Conservation (phyloP, 257 asterid species). For the Scutellaria baicalensis region DNA sequence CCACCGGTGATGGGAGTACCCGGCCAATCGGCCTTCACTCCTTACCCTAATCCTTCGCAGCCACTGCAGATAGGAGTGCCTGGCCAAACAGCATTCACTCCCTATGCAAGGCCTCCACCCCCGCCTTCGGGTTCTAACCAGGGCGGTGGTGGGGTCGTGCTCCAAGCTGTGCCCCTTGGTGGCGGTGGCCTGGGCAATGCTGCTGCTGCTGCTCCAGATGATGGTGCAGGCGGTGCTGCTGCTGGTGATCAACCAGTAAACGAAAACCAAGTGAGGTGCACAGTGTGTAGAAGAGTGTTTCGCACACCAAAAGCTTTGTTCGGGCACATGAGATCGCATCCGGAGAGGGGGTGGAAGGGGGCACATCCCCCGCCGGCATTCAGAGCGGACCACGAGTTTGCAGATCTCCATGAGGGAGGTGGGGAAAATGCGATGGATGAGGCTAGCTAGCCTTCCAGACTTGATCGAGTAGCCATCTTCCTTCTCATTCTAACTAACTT, state of each 20-base stretch:
- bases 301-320: constrained; percentile 12
- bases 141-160: background rate
- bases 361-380: constrained; percentile 29
- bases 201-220: no score
- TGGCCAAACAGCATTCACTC: background rate
- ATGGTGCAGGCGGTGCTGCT: background rate
- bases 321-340: constrained; percentile 39
- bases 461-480: no score
- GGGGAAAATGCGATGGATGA: no score
- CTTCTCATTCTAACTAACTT: no score
- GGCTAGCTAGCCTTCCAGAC: no score
- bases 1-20: constrained; percentile 11
- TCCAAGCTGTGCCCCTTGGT: background rate
- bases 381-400: constrained; percentile 26
- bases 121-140: background rate
- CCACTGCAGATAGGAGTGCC: no score
- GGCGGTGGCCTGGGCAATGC: background rate
- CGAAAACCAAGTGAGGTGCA: background rate
- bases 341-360: constrained; percentile 29
- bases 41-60: no score
- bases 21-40: constrained; percentile 6
- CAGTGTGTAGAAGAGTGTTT: constrained; percentile 11
- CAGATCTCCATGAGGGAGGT: no score
- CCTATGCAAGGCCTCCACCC: background rate
- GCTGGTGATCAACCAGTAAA: background rate